These are phyloP conservation scores for Astrothelium subdiscretum DNA, from an alignment of 495 filamentous ascomycete genomes.

Conservation along the genomic window DNA sequence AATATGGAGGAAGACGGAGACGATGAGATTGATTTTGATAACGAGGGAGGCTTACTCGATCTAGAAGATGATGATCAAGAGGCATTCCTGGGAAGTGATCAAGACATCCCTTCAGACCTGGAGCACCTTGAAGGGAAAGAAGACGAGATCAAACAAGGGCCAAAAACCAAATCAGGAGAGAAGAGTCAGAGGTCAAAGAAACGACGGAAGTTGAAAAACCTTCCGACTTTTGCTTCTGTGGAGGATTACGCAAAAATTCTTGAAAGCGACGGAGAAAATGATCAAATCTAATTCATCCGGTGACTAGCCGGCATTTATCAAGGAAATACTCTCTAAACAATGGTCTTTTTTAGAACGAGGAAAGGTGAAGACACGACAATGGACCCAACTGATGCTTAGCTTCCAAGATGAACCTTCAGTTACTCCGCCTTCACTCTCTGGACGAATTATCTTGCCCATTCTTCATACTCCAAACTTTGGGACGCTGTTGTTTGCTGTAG, in stretches of 20 bases:
- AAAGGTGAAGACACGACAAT: too few species aligned
- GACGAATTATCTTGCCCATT: too few species aligned
- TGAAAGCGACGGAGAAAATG: conserved; percentile 52
- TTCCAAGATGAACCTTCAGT: too few species aligned
- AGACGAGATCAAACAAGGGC: conserved; percentile 22
- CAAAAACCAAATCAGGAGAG: conserved; percentile 6
- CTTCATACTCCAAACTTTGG: too few species aligned
- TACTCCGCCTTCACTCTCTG: too few species aligned
- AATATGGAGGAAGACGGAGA: conserved; percentile 16
- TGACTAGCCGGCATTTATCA: too few species aligned
- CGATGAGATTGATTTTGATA: conserved; percentile 26
- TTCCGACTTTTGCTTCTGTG: conserved; percentile 83
- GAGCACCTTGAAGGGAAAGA: conserved; percentile 35
- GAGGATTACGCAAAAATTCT: conserved; percentile 91
- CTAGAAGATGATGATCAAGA: not conserved
- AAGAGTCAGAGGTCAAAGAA: conserved; percentile 27
- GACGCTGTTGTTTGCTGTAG: too few species aligned
- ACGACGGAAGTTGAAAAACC: conserved; percentile 64
- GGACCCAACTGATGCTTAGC: too few species aligned
- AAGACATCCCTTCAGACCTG: conserved; percentile 21
- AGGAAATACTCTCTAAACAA: too few species aligned
- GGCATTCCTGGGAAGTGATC: conserved; percentile 18
- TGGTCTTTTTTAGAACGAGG: too few species aligned
- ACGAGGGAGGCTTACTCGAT: conserved; percentile 27
- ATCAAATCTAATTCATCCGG: not conserved